phyloP scores from a whole-genome alignment of 2,329 filamentous ascomycete species.

The Aspergillus brunneoviolaceus region DNA sequence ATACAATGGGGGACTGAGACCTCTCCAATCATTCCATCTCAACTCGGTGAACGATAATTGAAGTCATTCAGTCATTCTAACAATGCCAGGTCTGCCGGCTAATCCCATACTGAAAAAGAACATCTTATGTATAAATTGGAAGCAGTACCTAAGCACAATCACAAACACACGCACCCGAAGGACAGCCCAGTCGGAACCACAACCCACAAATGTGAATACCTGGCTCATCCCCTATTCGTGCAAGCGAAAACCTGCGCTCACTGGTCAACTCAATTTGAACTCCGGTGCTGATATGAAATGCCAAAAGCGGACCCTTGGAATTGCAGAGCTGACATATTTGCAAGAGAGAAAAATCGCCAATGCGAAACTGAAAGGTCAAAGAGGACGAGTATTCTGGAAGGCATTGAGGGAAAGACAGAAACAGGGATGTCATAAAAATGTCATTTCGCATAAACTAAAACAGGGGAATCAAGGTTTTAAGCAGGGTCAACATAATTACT shows the following conservation, averaged over 20 bases:
- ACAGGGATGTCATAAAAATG: constrained; percentile 19
- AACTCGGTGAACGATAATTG: not conserved
- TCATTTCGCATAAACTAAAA: constrained; percentile 26
- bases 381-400: not conserved
- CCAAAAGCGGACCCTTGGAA: not conserved
- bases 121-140: not conserved
- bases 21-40: not conserved
- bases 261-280: not conserved
- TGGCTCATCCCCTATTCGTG: not conserved
- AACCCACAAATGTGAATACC: not conserved
- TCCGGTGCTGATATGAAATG: not conserved
- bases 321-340: not conserved
- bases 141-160: not conserved
- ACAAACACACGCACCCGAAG: not conserved
- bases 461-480: constrained; percentile 17
- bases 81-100: not conserved
- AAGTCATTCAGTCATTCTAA: not conserved
- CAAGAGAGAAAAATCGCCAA: not conserved
- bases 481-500: constrained; percentile 42
- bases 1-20: not conserved
- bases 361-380: constrained; percentile 5
- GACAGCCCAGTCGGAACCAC: not conserved
- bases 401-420: not conserved
- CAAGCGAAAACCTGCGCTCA: not conserved
- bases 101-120: not conserved